Percentiles rank a stretch among this genome's conserved stretches.
These are phyloP conservation scores for Aspergillus aculeatinus DNA, from an alignment of 2,329 filamentous ascomycete genomes.

Conservation along the genomic window DNA sequence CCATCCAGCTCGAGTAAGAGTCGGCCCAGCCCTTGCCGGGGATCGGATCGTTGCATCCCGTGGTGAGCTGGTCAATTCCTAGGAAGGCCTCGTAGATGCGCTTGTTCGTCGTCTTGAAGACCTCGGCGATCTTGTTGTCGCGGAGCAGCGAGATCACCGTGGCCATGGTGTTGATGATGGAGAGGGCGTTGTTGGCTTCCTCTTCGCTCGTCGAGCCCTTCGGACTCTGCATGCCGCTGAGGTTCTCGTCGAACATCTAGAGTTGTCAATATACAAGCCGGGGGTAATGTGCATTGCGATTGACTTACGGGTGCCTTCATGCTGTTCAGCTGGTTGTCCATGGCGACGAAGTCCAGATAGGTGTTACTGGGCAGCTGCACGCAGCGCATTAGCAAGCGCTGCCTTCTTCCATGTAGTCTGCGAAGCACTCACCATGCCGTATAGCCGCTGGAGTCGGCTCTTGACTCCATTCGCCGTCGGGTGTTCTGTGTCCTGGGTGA, in stretches of 20 bases:
- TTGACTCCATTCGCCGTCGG: not conserved
- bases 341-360: not conserved
- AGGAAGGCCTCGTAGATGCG: constrained; percentile 5
- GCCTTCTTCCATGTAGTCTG: not conserved
- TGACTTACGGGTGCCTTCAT: not conserved
- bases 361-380: not conserved
- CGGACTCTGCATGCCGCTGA: not conserved
- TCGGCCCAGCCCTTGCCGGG: constrained; percentile 1
- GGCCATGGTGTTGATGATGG: constrained; percentile 6
- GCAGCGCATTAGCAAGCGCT: not conserved
- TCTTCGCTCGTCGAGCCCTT: not conserved
- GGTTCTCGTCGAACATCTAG: not conserved
- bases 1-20: constrained; percentile 1
- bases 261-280: not conserved
- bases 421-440: not conserved
- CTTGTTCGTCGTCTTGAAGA: constrained; percentile 4
- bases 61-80: not conserved
- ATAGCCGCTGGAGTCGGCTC: constrained; percentile 1
- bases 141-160: constrained; percentile 1
- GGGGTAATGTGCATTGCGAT: not conserved
- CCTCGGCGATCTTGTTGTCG: not conserved
- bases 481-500: not conserved
- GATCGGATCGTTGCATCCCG: not conserved
- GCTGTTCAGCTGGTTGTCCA: not conserved
- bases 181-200: not conserved